These are phyloP conservation scores for Agaricus sinodeliciosus DNA, from an alignment of 768 basidiomycete species.

Conservation along the genomic window DNA sequence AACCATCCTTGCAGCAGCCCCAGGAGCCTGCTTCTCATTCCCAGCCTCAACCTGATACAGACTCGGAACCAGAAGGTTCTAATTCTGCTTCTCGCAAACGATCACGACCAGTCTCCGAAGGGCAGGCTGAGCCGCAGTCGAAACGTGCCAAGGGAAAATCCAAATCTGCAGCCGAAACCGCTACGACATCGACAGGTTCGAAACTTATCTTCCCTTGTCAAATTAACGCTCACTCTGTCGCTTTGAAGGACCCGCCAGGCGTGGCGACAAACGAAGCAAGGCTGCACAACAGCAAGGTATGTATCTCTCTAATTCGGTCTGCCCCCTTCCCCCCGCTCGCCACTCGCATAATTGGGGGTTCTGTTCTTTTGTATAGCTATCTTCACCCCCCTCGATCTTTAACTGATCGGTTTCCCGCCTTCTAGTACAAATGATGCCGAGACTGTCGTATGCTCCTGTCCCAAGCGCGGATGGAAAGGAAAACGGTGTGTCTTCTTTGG, in stretches of 20 bases:
- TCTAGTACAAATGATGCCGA: constrained; percentile 39
- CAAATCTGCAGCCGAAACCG: constrained; percentile 30
- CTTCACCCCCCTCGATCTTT: neutral
- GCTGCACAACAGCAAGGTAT: constrained; percentile 63
- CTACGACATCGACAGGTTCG: constrained; percentile 18
- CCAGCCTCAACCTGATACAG: neutral
- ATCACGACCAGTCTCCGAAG: constrained; percentile 28
- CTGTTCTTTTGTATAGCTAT: neutral
- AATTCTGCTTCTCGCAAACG: constrained; percentile 23
- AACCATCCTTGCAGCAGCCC: neutral
- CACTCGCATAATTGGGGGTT: neutral
- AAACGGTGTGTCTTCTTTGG: neutral
- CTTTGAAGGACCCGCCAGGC: constrained; percentile 50
- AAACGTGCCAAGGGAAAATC: constrained; percentile 33
- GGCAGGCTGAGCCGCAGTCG: constrained; percentile 27
- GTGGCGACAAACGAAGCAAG: constrained; percentile 71
- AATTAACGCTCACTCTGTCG: neutral
- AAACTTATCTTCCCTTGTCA: constrained; percentile 9
- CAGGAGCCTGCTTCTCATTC: neutral
- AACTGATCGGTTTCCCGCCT: constrained; percentile 3
- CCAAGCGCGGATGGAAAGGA: constrained; percentile 24
- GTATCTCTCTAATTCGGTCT: constrained; percentile 11
- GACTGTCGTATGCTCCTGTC: constrained; percentile 32
- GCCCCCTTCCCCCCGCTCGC: constrained; percentile 3
- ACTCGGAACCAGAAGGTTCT: constrained; percentile 6